A percentile compares a stretch with the other conserved stretches of the same genome.
Evolutionary conservation across 1,139 yeast genomes (phyloP).

Genomic region (Saccharomycopsis phalli): DNA sequence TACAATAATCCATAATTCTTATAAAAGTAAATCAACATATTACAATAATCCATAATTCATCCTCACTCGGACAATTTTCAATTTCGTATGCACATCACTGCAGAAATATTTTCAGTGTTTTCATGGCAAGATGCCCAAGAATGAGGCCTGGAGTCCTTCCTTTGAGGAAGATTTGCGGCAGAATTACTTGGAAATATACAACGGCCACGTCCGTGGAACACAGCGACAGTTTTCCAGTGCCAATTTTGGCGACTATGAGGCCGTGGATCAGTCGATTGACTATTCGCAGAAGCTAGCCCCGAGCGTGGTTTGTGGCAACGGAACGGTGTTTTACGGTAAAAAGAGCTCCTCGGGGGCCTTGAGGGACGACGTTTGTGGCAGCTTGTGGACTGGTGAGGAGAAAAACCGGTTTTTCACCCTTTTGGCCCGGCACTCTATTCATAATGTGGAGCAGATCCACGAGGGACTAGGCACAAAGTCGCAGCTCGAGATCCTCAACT

Average conservation of each 20-base stretch:
- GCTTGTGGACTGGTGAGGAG: conserved; percentile 25
- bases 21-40: too few relatives aligned
- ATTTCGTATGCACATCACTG: too few relatives aligned
- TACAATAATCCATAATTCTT: too few relatives aligned
- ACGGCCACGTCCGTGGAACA: conserved; percentile 1
- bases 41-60: too few relatives aligned
- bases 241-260: conserved; percentile 4
- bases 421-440: conserved; percentile 33
- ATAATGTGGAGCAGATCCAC: conserved; percentile 29
- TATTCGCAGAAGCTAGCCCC: not conserved
- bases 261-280: not conserved
- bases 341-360: not conserved
- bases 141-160: too few relatives aligned
- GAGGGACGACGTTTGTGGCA: conserved; percentile 21
- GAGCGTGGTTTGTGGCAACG: not conserved
- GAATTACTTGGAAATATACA: not conserved
- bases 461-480: conserved; percentile 29
- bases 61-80: too few relatives aligned
- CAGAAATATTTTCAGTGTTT: too few relatives aligned
- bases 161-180: too few relatives aligned
- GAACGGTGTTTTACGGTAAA: not conserved
- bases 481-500: conserved; percentile 30
- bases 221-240: conserved; percentile 1
- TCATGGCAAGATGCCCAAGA: too few relatives aligned
- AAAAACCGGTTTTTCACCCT: conserved; percentile 26